Percentiles rank a stretch among this genome's conserved stretches.
phyloP scores from a whole-genome alignment of 306 rosid genomes.

The Rubus parviflorus region DNA sequence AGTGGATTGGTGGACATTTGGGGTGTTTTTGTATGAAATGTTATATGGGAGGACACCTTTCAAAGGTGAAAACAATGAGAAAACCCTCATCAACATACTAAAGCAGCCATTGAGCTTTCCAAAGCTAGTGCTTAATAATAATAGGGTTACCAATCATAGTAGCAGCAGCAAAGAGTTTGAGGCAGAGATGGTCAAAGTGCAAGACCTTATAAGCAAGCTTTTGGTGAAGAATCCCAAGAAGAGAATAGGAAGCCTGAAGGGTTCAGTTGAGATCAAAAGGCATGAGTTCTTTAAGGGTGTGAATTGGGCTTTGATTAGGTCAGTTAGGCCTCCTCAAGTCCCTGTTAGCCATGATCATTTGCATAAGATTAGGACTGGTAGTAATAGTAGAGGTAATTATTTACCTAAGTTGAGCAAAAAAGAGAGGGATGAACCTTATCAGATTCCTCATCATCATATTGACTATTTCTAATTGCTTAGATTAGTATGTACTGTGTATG shows the following conservation, averaged over 20 bases:
- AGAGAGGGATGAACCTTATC: slow-evolving; percentile 77
- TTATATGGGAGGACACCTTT: slow-evolving; percentile 84
- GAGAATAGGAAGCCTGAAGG: slow-evolving; percentile 81
- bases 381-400: slow-evolving; percentile 49
- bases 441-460: slow-evolving; percentile 57
- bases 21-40: slow-evolving; percentile 91
- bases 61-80: slow-evolving; percentile 93
- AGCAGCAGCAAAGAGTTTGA: slow-evolving; percentile 64
- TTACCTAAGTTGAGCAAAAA: slow-evolving; percentile 71
- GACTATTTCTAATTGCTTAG: slow-evolving; percentile 63
- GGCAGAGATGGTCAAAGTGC: slow-evolving; percentile 69
- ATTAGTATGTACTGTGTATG: slow-evolving; percentile 29
- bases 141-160: slow-evolving; percentile 38
- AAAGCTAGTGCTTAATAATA: slow-evolving; percentile 34
- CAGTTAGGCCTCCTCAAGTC: slow-evolving; percentile 80
- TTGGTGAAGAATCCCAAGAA: slow-evolving; percentile 90
- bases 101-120: slow-evolving; percentile 76
- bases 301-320: slow-evolving; percentile 89
- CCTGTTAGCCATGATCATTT: slow-evolving; percentile 43
- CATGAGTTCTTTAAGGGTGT: slow-evolving; percentile 89
- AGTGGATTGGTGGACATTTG: slow-evolving; percentile 98
- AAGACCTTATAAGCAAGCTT: slow-evolving; percentile 73
- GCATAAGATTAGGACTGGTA: slow-evolving; percentile 44
- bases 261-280: slow-evolving; percentile 88
- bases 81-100: slow-evolving; percentile 72